Percentiles rank a stretch among this genome's conserved stretches.
These are phyloP conservation scores for Botrytis squamosa DNA, from an alignment of 2,329 filamentous ascomycete species.

Conservation along the genomic window DNA sequence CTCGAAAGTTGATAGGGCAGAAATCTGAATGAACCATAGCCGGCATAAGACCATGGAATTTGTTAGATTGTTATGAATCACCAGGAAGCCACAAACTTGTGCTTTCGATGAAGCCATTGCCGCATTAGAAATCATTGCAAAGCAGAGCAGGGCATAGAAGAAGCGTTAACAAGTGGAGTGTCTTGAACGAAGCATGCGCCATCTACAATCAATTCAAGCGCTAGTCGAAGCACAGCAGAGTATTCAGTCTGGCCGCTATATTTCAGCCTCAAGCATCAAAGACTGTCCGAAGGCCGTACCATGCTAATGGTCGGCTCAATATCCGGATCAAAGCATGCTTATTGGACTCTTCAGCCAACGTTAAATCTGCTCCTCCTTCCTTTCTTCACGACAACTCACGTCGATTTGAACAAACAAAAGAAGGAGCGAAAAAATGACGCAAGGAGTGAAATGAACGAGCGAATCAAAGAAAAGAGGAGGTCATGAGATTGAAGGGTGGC, in stretches of 20 bases:
- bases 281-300: background rate
- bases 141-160: background rate
- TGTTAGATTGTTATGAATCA: background rate
- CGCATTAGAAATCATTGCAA: background rate
- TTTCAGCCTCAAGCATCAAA: background rate
- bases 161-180: background rate
- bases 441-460: background rate
- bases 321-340: background rate
- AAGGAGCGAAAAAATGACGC: background rate
- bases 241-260: background rate
- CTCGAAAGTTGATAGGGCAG: slow-evolving; percentile 15
- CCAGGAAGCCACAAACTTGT: background rate
- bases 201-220: background rate
- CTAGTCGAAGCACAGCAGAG: background rate
- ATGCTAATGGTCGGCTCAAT: background rate
- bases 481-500: slow-evolving; percentile 1
- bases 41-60: background rate
- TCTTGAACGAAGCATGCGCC: background rate
- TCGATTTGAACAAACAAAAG: background rate
- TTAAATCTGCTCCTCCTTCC: background rate
- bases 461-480: slow-evolving; percentile 4
- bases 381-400: background rate
- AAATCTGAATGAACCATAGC: slow-evolving; percentile 21
- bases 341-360: background rate
- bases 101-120: background rate